phyloP scores from a whole-genome alignment of 1,284 basidiomycete species.

The Fomitopsis schrenkii region DNA sequence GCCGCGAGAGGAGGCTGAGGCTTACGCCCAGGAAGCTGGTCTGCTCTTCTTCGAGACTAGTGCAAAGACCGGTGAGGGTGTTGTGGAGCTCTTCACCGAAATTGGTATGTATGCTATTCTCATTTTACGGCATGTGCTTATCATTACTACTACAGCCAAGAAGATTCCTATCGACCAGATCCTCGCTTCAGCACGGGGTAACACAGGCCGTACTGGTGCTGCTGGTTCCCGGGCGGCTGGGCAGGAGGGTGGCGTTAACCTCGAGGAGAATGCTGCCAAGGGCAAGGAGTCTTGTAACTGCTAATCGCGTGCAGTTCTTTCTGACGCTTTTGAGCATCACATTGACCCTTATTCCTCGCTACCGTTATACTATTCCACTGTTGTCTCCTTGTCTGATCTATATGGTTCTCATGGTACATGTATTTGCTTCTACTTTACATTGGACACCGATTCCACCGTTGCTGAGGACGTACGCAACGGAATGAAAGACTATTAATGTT shows the following conservation, averaged over 20 bases:
- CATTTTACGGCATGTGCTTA: slow-evolving; percentile 1
- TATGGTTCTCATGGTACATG: slow-evolving; percentile 32
- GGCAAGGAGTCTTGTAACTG: slow-evolving; percentile 81
- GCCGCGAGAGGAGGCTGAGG: slow-evolving; percentile 90
- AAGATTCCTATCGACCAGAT: slow-evolving; percentile 95
- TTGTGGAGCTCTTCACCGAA: slow-evolving; percentile 98
- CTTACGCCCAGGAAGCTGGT: slow-evolving; percentile 91
- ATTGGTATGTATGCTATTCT: slow-evolving; percentile 63
- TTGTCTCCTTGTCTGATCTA: slow-evolving; percentile 27
- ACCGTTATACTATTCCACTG: slow-evolving; percentile 17
- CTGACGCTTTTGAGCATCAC: not conserved
- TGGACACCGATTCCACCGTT: slow-evolving; percentile 12
- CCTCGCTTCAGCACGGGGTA: slow-evolving; percentile 71
- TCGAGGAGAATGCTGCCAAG: slow-evolving; percentile 67
- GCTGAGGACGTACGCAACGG: not conserved
- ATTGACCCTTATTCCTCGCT: slow-evolving; percentile 13
- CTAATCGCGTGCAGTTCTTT: slow-evolving; percentile 19
- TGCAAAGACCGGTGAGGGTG: slow-evolving; percentile 96
- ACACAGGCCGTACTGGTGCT: slow-evolving; percentile 55
- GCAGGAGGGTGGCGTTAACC: slow-evolving; percentile 64
- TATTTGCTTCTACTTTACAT: slow-evolving; percentile 29
- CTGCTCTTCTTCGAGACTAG: slow-evolving; percentile 97
- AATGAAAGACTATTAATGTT: slow-evolving; percentile 1
- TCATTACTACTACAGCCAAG: slow-evolving; percentile 62
- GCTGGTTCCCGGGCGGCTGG: slow-evolving; percentile 47